Evolutionary conservation across 352 stramenopile genomes (phyloP).

Genomic region (Phytopythium oedochilum): DNA sequence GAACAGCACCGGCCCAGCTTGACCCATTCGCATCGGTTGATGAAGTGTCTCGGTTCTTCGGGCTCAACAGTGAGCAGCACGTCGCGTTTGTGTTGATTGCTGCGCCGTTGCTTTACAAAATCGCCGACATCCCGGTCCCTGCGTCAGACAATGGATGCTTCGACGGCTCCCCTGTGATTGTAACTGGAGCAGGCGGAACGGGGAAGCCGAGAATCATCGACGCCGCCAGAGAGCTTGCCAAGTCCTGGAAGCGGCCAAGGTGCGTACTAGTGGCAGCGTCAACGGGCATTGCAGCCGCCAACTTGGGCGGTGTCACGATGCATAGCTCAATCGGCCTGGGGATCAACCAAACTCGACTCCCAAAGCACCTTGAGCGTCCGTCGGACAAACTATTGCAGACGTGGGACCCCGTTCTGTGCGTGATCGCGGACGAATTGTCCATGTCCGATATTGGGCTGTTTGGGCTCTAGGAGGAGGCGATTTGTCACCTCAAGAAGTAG

Average conservation of each 20-base stretch:
- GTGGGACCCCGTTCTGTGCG: neutral
- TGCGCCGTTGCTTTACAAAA: neutral
- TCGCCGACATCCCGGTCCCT: neutral
- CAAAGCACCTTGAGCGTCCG: no score
- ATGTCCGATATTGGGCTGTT: constrained; percentile 17
- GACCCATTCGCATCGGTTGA: no score
- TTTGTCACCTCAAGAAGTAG: constrained; percentile 11
- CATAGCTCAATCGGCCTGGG: no score
- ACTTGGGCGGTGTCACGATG: no score
- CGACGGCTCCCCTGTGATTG: neutral
- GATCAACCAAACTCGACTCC: no score
- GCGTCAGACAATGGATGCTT: neutral
- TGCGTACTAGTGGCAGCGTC: no score
- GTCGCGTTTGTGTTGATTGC: neutral
- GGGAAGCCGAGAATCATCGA: neutral
- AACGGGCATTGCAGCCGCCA: no score
- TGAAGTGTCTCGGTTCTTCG: neutral
- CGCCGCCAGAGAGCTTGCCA: no score
- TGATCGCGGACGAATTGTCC: constrained; percentile 15
- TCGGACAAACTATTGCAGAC: no score
- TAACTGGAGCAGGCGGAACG: neutral
- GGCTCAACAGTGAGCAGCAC: neutral
- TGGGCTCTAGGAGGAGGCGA: constrained; percentile 20
- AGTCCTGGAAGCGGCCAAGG: no score
- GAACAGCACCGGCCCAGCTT: no score